Conservation (phyloP, 805 yeast genomes). For the Candida nemodendra region DNA sequence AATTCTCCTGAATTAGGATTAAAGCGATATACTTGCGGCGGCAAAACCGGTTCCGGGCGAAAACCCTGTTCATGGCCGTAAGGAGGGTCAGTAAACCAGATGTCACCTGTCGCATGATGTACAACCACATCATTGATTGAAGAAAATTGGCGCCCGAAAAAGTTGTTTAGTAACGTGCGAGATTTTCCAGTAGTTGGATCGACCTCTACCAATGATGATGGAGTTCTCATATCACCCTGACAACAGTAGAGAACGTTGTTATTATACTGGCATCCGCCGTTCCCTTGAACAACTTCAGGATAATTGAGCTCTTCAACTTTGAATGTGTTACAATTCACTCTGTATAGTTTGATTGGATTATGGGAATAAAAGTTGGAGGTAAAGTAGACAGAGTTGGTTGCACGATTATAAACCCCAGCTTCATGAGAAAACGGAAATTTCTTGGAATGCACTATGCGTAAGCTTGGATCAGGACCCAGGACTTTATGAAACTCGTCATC, state of each 20-base stretch:
- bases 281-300: slow-evolving; percentile 8
- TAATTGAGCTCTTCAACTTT: slow-evolving; percentile 5
- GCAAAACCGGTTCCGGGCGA: slow-evolving; percentile 1
- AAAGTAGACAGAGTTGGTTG: slow-evolving; percentile 7
- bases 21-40: slow-evolving; percentile 11
- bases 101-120: slow-evolving; percentile 11
- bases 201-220: slow-evolving; percentile 8
- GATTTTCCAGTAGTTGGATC: slow-evolving; percentile 7
- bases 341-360: slow-evolving; percentile 6
- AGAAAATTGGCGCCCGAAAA: slow-evolving; percentile 9
- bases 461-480: slow-evolving; percentile 4
- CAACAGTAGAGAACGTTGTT: slow-evolving; percentile 9
- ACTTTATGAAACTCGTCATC: slow-evolving; percentile 3
- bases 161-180: slow-evolving; percentile 7
- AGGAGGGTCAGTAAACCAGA: slow-evolving; percentile 13
- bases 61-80: slow-evolving; percentile 12
- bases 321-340: slow-evolving; percentile 7
- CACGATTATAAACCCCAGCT: slow-evolving; percentile 12
- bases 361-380: slow-evolving; percentile 7
- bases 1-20: slow-evolving; percentile 9
- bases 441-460: slow-evolving; percentile 2
- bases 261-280: slow-evolving; percentile 9
- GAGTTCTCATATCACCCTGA: slow-evolving; percentile 5
- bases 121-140: slow-evolving; percentile 13
- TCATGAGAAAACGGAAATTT: slow-evolving; percentile 11